Evolutionary conservation across 148 eudicot genomes (phyloP), one percentile per base, ranked within the genome.

Genomic region (Polygonum aviculare): DNA sequence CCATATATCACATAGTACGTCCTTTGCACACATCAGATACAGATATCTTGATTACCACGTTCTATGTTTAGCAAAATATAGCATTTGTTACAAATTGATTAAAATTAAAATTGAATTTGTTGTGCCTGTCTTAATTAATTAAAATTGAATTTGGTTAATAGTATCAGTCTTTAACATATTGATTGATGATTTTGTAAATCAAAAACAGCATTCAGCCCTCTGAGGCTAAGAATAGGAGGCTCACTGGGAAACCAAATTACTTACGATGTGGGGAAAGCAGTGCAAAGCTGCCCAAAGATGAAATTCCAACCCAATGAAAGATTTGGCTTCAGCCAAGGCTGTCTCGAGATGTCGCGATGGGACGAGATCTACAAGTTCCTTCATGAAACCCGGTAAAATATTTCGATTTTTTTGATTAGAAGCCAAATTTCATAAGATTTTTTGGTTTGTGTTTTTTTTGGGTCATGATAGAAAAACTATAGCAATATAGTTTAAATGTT

Each of bases 181-280:
- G 31, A 26, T 26, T 9, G 7, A 22, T 50, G 0, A 18, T 40
- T 31, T 18, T 57, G 55, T 44, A 18, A 51, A 16, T 14, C 0
- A 22, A 60, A 60, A 60, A 60, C 82, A 88, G 92, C 85, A 18
- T 88, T 88, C 51, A 65, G 54, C 18, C 70, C 81, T 19, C 75
- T 89, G 15, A 76, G 88, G 65, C 63, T 89, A 31, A 85, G 92
- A 77, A 33, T 89, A 0, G 92, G 92, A 77, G 90, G 92, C 0
- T 83, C 92, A 14, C 36, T 89, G 55, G 83, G 87, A 87, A 90
- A 89, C 69, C 87, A 82, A 49, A 75, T 87, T 1, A 8, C 82
- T n/a, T 87, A 85, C 76, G 44, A 84, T 22, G 83, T 79, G 18
- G 90, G 87, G 75, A 16, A 36, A 2, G 44, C 77, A 5, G 36